These are phyloP conservation scores for Zygosaccharomyces sapae DNA, from an alignment of 1,139 yeast genomes.

Conservation along the genomic window DNA sequence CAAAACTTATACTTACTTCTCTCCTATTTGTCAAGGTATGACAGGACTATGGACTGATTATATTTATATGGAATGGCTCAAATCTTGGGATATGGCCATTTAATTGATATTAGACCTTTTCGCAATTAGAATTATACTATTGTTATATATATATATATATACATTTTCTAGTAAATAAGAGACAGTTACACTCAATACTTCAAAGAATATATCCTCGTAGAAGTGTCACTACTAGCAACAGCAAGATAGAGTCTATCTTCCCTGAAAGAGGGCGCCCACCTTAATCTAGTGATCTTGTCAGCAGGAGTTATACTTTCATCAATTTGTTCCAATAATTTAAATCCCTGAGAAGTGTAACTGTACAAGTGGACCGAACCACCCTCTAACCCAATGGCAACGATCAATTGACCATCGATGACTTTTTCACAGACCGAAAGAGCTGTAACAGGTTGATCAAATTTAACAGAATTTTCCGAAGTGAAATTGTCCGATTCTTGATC, in stretches of 20 bases:
- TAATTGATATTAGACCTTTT: constrained; percentile 5
- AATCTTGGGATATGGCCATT: constrained; percentile 42
- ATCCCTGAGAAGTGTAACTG: constrained; percentile 31
- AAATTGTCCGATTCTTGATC: constrained; percentile 25
- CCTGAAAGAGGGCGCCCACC: constrained; percentile 42
- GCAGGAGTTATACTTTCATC: constrained; percentile 50
- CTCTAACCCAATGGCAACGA: constrained; percentile 71
- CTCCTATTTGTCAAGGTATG: constrained; percentile 54
- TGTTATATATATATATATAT: not conserved
- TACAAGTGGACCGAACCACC: constrained; percentile 48
- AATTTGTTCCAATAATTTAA: constrained; percentile 37
- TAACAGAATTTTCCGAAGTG: constrained; percentile 34
- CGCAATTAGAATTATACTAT: constrained; percentile 1
- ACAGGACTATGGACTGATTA: constrained; percentile 46
- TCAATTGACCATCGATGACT: constrained; percentile 31
- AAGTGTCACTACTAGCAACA: constrained; percentile 65
- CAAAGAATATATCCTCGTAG: constrained; percentile 53
- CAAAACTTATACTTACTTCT: constrained; percentile 45
- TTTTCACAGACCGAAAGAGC: constrained; percentile 55
- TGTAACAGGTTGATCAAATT: constrained; percentile 59
- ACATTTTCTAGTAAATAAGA: not conserved
- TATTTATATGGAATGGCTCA: constrained; percentile 46
- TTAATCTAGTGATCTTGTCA: constrained; percentile 53
- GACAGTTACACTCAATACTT: not conserved
- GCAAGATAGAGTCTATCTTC: constrained; percentile 45